These are phyloP conservation scores for Piedraia hortae DNA, from an alignment of 2,329 filamentous ascomycete species.

Conservation along the genomic window DNA sequence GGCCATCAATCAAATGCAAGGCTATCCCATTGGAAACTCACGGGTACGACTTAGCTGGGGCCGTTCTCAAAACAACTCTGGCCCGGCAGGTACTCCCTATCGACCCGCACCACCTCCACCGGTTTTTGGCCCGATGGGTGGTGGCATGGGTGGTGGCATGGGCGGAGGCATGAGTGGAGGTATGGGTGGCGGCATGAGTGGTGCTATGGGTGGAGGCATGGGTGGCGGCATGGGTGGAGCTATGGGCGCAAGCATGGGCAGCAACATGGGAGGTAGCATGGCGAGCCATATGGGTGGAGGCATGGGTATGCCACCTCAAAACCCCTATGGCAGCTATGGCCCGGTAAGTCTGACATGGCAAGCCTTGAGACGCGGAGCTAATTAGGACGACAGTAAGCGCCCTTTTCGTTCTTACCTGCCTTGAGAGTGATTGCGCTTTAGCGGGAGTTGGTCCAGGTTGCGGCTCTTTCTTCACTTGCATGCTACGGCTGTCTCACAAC, in stretches of 20 bases:
- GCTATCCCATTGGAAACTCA: conserved; percentile 95
- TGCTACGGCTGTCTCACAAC: conserved; percentile 1
- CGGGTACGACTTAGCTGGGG: conserved; percentile 95
- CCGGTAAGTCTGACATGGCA: conserved; percentile 28
- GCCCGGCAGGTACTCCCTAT: conserved; percentile 83
- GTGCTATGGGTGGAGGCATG: conserved; percentile 13
- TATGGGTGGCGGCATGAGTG: background rate
- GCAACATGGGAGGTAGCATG: too few relatives aligned
- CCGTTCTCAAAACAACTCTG: conserved; percentile 95
- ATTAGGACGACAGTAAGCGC: conserved; percentile 9
- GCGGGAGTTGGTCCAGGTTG: conserved; percentile 14
- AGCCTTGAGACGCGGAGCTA: conserved; percentile 2
- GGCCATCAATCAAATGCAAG: conserved; percentile 99
- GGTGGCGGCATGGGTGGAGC: too few relatives aligned
- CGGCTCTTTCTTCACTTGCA: conserved; percentile 2
- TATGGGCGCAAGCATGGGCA: too few relatives aligned
- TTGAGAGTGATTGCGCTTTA: conserved; percentile 16
- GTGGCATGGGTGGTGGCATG: conserved; percentile 11
- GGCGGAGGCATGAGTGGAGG: conserved; percentile 1
- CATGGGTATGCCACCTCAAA: conserved; percentile 33
- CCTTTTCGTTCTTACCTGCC: conserved; percentile 13
- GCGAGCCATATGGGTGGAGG: too few relatives aligned
- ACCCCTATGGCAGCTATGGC: conserved; percentile 37
- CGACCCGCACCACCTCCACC: conserved; percentile 67
- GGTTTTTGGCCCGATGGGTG: conserved; percentile 34